Evolutionary conservation across 768 basidiomycete genomes (phyloP).

Genomic region (Mycena epipterygia): DNA sequence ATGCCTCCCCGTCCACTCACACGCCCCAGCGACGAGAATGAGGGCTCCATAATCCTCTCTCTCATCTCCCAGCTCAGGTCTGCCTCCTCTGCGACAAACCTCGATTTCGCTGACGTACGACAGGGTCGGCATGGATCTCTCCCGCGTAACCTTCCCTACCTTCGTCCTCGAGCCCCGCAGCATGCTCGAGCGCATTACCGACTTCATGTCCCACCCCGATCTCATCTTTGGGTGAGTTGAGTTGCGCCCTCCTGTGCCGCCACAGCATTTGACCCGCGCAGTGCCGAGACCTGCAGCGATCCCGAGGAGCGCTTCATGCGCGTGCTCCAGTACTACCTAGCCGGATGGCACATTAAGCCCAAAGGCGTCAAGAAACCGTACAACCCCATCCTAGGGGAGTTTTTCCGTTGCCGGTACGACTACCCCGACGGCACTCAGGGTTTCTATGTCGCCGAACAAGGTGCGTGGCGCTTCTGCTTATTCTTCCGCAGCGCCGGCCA

Average conservation of each 20-base stretch:
- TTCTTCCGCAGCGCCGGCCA: conserved; percentile 15
- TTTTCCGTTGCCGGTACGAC: conserved; percentile 96
- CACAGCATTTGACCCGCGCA: conserved; percentile 46
- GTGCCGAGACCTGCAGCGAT: conserved; percentile 84
- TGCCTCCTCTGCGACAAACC: conserved; percentile 34
- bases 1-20: conserved; percentile 49
- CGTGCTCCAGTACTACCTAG: conserved; percentile 94
- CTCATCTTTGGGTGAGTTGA: conserved; percentile 92
- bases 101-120: conserved; percentile 12
- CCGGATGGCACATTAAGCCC: conserved; percentile 99
- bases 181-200: conserved; percentile 98
- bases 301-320: conserved; percentile 93
- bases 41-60: conserved; percentile 90
- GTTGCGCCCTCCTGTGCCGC: conserved; percentile 46
- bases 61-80: conserved; percentile 92
- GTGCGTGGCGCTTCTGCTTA: conserved; percentile 49
- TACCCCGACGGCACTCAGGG: conserved; percentile 92
- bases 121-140: conserved; percentile 97
- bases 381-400: conserved; percentile 97
- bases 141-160: conserved; percentile 92
- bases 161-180: conserved; percentile 98
- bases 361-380: conserved; percentile 99
- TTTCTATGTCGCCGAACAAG: conserved; percentile 98
- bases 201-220: conserved; percentile 99
- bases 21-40: conserved; percentile 84